A percentile compares a stretch with the other conserved stretches of the same genome.
Conservation (phyloP, 768 basidiomycete genomes). For the Rhodotorula diobovata region DNA sequence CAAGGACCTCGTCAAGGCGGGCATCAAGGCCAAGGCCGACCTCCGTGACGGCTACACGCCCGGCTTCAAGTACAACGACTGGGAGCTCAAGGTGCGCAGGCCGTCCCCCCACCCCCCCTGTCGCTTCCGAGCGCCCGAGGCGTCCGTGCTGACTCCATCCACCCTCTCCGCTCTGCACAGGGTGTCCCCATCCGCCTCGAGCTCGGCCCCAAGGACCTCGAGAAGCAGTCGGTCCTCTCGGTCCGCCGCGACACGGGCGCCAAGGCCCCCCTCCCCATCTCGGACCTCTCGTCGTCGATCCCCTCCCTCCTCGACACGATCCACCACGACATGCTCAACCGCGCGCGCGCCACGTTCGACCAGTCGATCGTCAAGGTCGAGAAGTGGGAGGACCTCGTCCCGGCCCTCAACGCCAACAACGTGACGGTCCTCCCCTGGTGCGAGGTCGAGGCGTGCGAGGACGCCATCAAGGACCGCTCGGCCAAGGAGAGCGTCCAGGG, state of each 20-base stretch:
- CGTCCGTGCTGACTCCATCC: background rate
- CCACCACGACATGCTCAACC: constrained; percentile 78
- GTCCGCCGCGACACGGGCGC: constrained; percentile 74
- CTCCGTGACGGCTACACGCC: constrained; percentile 93
- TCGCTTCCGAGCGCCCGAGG: background rate
- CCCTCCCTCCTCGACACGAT: constrained; percentile 72
- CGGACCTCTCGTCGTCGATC: constrained; percentile 55
- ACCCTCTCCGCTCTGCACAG: constrained; percentile 48
- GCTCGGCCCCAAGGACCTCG: constrained; percentile 87
- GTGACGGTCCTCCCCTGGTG: constrained; percentile 93
- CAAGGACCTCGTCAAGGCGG: constrained; percentile 61
- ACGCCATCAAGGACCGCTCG: constrained; percentile 94
- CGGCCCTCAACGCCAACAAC: constrained; percentile 80
- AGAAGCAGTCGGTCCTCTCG: constrained; percentile 70
- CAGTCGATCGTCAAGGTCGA: constrained; percentile 66
- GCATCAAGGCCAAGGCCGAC: constrained; percentile 81
- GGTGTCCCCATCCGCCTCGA: constrained; percentile 97
- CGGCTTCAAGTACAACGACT: constrained; percentile 98
- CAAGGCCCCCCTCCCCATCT: constrained; percentile 58
- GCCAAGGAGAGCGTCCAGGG: constrained; percentile 77
- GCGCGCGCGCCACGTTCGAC: constrained; percentile 70
- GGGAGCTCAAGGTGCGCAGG: constrained; percentile 82
- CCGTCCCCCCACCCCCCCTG: too few species aligned
- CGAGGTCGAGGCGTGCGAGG: constrained; percentile 85
- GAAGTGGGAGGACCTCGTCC: constrained; percentile 89